Base-by-base conservation (phyloP, 2,329 filamentous ascomycete genomes). In the Zelopaecilomyces penicillatus region DNA sequence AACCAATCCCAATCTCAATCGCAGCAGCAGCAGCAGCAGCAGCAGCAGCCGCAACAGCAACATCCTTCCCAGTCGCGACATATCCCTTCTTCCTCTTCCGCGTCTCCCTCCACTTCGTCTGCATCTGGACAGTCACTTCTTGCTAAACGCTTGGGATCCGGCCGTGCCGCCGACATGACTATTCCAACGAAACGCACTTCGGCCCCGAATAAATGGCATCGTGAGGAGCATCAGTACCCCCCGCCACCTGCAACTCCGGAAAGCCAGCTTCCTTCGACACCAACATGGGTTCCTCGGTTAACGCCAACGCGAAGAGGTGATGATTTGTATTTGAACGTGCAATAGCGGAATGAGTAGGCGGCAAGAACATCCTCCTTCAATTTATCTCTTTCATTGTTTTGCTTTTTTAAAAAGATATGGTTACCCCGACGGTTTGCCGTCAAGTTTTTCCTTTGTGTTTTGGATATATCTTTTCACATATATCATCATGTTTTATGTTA, bases 241-340 rank as follows among this genome's bases (percentile, higher is more conserved):
- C 37, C 37, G 19, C 36, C 36, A 37, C 36, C 27, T 32, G 34
- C 31, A 41, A 34, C 12, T 9, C 8, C 39, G 35, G 12, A 29
- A 29, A 34, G 46, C 2, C 47, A 48, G 28, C 30, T 54, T 7
- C 50, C 53, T 7, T 43, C 52, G 5, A 55, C 58, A 27, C 53
- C 57, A 19, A 47, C 52, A 27, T 65, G 61, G 61, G 42, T 80
- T 52, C 82, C 82, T 3, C 75, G 73, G 52, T 56, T 87, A 54
- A 87, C 83, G 38, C 83, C 83, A 3, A 81, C 78, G 45, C 67
- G 80, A 48, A 71, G 78, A 40, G 83, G 83, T 0, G 77, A 82
- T 28, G 81, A 86, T 57, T 56, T 87, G 47, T 82, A 75, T 51
- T 56, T 80, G 52, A 74, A 39, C 37, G 27, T 28, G 19, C 19